Evolutionary conservation across 2,329 filamentous ascomycete species (phyloP), one percentile per base, ranked within the genome.

Genomic region (Trichoderma sp.): DNA sequence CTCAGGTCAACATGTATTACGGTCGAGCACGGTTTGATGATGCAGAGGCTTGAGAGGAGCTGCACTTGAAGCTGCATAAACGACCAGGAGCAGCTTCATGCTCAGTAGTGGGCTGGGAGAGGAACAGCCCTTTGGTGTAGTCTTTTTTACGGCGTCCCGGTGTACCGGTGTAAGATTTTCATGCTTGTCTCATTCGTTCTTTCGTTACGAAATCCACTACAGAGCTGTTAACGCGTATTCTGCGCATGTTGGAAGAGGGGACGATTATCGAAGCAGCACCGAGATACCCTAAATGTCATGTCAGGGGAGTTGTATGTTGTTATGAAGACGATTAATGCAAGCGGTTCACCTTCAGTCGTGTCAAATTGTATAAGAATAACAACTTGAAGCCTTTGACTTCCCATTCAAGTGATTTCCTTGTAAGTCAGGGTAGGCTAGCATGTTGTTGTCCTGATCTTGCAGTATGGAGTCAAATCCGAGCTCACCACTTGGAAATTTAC

Each of bases 21-120:
- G 74, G 75, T 50, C 75, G 74, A 59, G 76, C 77, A 43, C 74
- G 77, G 60, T 79, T 79, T 64, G 77, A 79, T 57, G 77, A 78
- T 63, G 72, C 75, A n/a, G 75, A 78, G 70, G 62, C 54, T 34
- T 63, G 24, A 58, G 44, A 10, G 3, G 28, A 43, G 14, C 19
- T 34, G 21, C 24, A 24, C 7, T 34, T 54, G 39, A 30, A 30
- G 21, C 24, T 3, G 21, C 26, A 51, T 26, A 51, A 26, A 2
- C 7, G 52, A 62, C 39, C 39, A 26, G 24, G 39, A 44, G 4
- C 17, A 26, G 21, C 19, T 44, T 34, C 12, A 48, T n/a, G 47
- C 7, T 30, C 24, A 21, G 48, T n/a, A 21, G 24, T 52, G n/a
- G 14, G 41, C 14, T 21, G 19, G 15, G 24, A 19, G 21, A 28